Base-by-base conservation (phyloP, 2,329 filamentous ascomycete species). In the Trichophyton verrucosum region DNA sequence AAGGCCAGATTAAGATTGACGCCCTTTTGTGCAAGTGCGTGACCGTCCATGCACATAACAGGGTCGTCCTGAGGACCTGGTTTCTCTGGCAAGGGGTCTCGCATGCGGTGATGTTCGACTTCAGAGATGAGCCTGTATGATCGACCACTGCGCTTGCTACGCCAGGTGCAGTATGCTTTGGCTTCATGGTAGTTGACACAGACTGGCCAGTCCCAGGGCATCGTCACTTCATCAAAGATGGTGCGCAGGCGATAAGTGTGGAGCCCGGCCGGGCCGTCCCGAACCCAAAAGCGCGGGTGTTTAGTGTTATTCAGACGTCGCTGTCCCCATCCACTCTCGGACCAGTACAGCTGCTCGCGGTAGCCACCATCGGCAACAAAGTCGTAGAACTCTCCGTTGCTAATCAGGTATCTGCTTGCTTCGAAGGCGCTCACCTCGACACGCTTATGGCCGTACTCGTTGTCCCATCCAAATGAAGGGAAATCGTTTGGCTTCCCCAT, bases 181-280 rank as follows among this genome's bases (percentile, higher is more conserved):
- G 49, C 49, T 24, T 53, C 49, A n/a, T 53, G 49, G 49, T 53
- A 53, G 27, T 53, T 53, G 13, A 53, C 49, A 53, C 49, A 53
- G 22, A 53, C 49, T 5, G 49, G 49, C 49, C 49, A 53, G 24
- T 53, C 49, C 49, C 49, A 53, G 15, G 49, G 49, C 49, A 53
- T 53, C 22, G 49, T 30, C 22, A 53, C 22, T 8, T 53, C 49
- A 13, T 53, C 49, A 15, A 53, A 53, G 27, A 53, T 53, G 3
- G 49, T 53, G 13, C 49, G 49, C 27, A 53, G 27, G 22, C 49
- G 49, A 13, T 53, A 53, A 24, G 22, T 53, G 27, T 53, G 49
- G 11, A 53, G 22, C 27, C 49, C 49, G 13, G 49, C 49, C 13
- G 49, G 49, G 2, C 49, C 49, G n/a, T 53, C 49, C 7, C 49